Percentiles rank a stretch among this genome's conserved stretches.
These are phyloP conservation scores for Fusarium succisae DNA, from an alignment of 2,329 filamentous ascomycete genomes.

Conservation along the genomic window DNA sequence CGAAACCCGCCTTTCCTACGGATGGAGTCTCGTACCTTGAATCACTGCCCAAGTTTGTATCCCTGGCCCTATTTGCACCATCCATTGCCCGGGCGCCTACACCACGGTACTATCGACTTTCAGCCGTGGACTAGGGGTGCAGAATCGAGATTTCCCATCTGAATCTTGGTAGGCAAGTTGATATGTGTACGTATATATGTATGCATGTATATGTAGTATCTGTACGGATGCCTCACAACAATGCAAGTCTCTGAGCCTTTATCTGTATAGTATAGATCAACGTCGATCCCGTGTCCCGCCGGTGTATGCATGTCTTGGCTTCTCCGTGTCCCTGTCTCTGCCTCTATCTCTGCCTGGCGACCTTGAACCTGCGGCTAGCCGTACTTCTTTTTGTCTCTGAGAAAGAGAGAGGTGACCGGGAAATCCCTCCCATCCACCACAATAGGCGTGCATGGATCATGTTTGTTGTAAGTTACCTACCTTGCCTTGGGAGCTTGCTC, in stretches of 20 bases:
- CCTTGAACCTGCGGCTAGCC: background rate
- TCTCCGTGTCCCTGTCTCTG: background rate
- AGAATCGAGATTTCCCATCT: constrained; percentile 42
- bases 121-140: background rate
- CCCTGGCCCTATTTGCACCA: background rate
- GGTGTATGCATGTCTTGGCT: constrained; percentile 17
- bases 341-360: background rate
- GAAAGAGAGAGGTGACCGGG: background rate
- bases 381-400: background rate
- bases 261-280: constrained; percentile 30
- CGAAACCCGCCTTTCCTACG: background rate
- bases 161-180: constrained; percentile 22
- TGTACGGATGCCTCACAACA: constrained; percentile 2
- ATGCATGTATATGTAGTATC: background rate
- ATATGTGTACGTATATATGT: background rate
- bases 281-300: constrained; percentile 35
- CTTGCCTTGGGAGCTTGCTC: background rate
- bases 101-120: background rate
- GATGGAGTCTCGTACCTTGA: background rate
- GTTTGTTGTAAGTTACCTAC: background rate
- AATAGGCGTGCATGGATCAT: background rate
- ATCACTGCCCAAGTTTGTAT: background rate
- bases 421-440: background rate
- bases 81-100: background rate
- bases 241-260: constrained; percentile 26